Evolutionary conservation across 257 asterid genomes (phyloP).

Genomic region (Lycium ferocissimum): DNA sequence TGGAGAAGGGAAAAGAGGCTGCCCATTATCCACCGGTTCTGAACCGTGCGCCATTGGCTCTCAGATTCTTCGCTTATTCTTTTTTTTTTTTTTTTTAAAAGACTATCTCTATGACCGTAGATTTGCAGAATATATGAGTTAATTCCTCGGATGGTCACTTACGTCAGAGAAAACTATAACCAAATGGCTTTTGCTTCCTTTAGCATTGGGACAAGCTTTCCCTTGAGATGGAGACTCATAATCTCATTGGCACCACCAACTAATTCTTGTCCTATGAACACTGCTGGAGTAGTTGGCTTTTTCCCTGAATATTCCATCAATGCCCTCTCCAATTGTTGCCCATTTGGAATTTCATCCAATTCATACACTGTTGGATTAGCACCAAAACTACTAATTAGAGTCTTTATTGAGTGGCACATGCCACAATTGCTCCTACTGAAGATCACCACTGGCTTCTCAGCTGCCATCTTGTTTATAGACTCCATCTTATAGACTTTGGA

Average conservation of each 20-base stretch:
- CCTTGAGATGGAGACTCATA: conserved; percentile 32
- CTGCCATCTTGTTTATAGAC: conserved; percentile 32
- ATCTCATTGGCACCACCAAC: no score
- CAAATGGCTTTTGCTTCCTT: conserved; percentile 44
- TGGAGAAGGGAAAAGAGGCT: no score
- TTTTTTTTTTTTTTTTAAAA: no score
- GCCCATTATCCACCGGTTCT: no score
- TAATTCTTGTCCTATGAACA: conserved; percentile 35
- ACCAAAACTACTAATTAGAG: conserved; percentile 41
- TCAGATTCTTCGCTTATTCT: no score
- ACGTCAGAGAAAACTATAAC: conserved; percentile 20
- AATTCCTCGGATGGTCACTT: no score
- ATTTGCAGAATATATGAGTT: no score
- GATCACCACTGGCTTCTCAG: conserved; percentile 43
- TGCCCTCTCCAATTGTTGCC: conserved; percentile 37
- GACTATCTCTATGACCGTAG: no score
- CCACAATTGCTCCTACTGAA: conserved; percentile 45
- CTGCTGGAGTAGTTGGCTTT: conserved; percentile 40
- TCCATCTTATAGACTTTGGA: conserved; percentile 30
- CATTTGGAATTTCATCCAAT: conserved; percentile 33
- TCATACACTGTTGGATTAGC: conserved; percentile 40
- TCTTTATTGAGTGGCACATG: conserved; percentile 48
- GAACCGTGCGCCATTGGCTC: no score
- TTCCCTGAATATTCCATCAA: conserved; percentile 31
- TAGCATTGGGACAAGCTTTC: conserved; percentile 32